Conservation (phyloP, 148 eudicot genomes). For the Spergularia marina region DNA sequence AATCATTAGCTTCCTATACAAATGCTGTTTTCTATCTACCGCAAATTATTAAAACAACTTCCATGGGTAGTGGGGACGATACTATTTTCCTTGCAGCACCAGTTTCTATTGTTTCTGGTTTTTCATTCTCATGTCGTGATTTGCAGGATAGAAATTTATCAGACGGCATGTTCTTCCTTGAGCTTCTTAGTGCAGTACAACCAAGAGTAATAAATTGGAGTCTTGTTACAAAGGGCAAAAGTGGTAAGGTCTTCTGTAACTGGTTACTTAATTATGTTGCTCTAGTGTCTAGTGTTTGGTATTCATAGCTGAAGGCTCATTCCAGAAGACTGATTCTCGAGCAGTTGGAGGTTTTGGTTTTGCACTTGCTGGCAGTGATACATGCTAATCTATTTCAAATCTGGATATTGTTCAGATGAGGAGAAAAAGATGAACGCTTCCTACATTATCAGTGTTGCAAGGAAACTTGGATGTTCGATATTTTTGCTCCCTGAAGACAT, state of each 20-base stretch:
- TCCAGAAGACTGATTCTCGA: too few relatives aligned
- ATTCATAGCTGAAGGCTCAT: neutral
- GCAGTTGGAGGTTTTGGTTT: too few relatives aligned
- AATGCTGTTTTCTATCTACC: neutral
- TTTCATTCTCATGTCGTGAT: slow-evolving; percentile 17
- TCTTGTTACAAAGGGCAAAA: slow-evolving; percentile 92
- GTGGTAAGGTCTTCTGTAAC: slow-evolving; percentile 46
- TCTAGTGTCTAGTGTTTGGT: neutral
- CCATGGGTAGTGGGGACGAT: neutral
- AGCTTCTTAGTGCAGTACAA: slow-evolving; percentile 90
- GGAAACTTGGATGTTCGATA: slow-evolving; percentile 98
- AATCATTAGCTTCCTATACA: neutral
- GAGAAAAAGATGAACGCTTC: slow-evolving; percentile 99
- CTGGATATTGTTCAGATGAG: slow-evolving; percentile 54
- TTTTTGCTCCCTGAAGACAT: slow-evolving; percentile 97
- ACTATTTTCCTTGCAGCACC: neutral
- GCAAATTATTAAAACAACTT: neutral
- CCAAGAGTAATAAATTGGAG: slow-evolving; percentile 97
- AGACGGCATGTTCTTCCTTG: slow-evolving; percentile 83
- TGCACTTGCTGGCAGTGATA: neutral
- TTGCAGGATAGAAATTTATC: slow-evolving; percentile 88
- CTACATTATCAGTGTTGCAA: slow-evolving; percentile 92
- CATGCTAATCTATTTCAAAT: slow-evolving; percentile 2
- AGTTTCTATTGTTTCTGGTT: neutral
- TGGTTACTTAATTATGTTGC: neutral